Evolutionary conservation across 495 filamentous ascomycete genomes (phyloP), one percentile per base, ranked within the genome.

Genomic region (Penicillium steckii): DNA sequence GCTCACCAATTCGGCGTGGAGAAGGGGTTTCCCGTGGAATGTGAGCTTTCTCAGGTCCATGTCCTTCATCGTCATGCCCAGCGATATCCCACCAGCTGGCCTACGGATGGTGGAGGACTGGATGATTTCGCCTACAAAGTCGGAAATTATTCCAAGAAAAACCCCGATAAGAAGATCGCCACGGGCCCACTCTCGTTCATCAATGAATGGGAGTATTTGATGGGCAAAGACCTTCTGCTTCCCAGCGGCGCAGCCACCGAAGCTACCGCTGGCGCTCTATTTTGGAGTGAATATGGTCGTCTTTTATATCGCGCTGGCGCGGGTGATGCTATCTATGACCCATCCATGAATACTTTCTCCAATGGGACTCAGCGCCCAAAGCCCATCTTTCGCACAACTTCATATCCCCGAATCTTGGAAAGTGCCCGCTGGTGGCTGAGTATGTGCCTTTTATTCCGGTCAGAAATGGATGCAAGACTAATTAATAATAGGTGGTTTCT

Each of bases 241-340:
- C 71, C 69, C 15, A 66, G 70, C 6, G 78, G 80, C 13, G 80
- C 78, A 2, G 60, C 68, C 10, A 80, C 77, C 1, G 79, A 81
- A 53, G 77, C 76, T 23, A 64, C 65, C 25, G 59, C 78, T 9
- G 79, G 80, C 12, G 76, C 76, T 0, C 45, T 60, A 13, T 76
- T 80, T 53, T 81, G 79, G 80, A 75, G 72, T 46, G 57, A 70
- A n/a, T 83, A 83, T 45, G 79, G 79, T 3, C 68, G 79, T 23
- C 62, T 70, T 8, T 53, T 82, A 15, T 81, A 75, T 54, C 74
- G 73, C 24, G 76, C 79, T 8, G 59, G 64, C 3, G 27, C 56
- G 15, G 74, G 68, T 8, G 64, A 76, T 25, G 53, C 73, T 0
- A 48, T 60, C 3, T 83, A 77, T 64, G 70, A 78, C 50, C 52